Percentiles rank a stretch among this genome's conserved stretches.
Conservation (phyloP, 192 early-diverging fungal genomes). For the Ramicandelaber brevisporus region DNA sequence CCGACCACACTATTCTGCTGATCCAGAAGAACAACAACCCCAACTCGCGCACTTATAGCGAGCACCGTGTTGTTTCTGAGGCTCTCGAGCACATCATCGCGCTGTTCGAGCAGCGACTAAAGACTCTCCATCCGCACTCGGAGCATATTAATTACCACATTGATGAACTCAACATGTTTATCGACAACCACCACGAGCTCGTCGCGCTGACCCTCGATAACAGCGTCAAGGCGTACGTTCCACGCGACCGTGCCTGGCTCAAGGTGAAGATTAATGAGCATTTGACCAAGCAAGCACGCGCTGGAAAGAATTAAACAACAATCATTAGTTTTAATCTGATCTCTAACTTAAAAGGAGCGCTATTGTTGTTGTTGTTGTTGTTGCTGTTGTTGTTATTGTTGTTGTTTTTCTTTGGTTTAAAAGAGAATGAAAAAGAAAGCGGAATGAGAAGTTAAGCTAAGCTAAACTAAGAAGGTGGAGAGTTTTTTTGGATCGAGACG, state of each 20-base stretch:
- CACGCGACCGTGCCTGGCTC: slow-evolving; percentile 5
- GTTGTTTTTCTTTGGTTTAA: background rate
- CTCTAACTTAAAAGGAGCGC: too few species aligned
- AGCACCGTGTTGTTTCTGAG: slow-evolving; percentile 4
- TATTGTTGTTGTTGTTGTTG: too few species aligned
- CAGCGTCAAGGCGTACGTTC: slow-evolving; percentile 2
- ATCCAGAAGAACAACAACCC: slow-evolving; percentile 5
- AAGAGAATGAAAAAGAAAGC: background rate
- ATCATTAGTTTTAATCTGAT: too few species aligned
- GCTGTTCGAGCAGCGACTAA: slow-evolving; percentile 10
- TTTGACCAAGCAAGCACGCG: too few species aligned
- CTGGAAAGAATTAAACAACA: too few species aligned
- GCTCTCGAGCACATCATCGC: slow-evolving; percentile 9
- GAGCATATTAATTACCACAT: slow-evolving; percentile 11
- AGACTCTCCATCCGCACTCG: slow-evolving; percentile 5
- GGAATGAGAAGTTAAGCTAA: background rate
- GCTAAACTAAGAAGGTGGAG: background rate
- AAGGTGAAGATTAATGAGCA: slow-evolving; percentile 3
- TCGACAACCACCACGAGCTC: slow-evolving; percentile 11
- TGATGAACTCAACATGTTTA: slow-evolving; percentile 11
- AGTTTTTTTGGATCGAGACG: background rate
- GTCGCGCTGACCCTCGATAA: slow-evolving; percentile 3
- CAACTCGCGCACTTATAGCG: slow-evolving; percentile 6
- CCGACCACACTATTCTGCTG: slow-evolving; percentile 7
- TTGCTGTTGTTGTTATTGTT: background rate